Conservation (phyloP, 306 rosid genomes). For the Potentilla sterilis region DNA sequence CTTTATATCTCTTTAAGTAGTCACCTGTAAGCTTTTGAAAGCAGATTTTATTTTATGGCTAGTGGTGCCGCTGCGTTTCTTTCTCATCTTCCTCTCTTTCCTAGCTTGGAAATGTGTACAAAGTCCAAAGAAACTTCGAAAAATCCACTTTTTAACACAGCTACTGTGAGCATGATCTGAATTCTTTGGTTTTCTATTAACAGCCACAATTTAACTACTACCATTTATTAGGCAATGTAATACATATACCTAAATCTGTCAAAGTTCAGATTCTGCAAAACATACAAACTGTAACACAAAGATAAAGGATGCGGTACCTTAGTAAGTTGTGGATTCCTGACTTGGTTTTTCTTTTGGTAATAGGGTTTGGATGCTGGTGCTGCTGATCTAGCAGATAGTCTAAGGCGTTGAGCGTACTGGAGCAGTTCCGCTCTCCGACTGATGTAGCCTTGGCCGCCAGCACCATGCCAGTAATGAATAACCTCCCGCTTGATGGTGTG, state of each 20-base stretch:
- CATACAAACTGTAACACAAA: not conserved
- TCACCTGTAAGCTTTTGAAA: conserved; percentile 31
- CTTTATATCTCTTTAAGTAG: too few relatives aligned
- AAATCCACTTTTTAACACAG: conserved; percentile 45
- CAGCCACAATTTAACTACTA: conserved; percentile 26
- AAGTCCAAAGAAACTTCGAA: conserved; percentile 41
- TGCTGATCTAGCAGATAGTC: conserved; percentile 43
- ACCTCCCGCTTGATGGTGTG: conserved; percentile 36
- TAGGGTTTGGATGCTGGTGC: conserved; percentile 33
- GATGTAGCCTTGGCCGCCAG: conserved; percentile 33
- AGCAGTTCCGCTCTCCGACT: conserved; percentile 72
- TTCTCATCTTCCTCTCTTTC: conserved; percentile 34
- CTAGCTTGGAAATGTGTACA: conserved; percentile 18
- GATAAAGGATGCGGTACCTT: conserved; percentile 6
- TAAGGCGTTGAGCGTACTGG: conserved; percentile 51
- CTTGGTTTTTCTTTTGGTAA: conserved; percentile 7
- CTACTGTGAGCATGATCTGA: conserved; percentile 16
- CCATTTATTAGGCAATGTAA: not conserved
- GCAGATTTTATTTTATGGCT: conserved; percentile 11
- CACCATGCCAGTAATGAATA: conserved; percentile 17
- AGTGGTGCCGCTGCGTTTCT: conserved; percentile 3
- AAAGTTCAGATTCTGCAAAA: not conserved
- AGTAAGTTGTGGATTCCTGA: conserved; percentile 30
- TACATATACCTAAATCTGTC: not conserved
- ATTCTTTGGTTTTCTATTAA: conserved; percentile 31